phyloP scores from a whole-genome alignment of 352 stramenopile genomes.

The Pythium utonaiense region DNA sequence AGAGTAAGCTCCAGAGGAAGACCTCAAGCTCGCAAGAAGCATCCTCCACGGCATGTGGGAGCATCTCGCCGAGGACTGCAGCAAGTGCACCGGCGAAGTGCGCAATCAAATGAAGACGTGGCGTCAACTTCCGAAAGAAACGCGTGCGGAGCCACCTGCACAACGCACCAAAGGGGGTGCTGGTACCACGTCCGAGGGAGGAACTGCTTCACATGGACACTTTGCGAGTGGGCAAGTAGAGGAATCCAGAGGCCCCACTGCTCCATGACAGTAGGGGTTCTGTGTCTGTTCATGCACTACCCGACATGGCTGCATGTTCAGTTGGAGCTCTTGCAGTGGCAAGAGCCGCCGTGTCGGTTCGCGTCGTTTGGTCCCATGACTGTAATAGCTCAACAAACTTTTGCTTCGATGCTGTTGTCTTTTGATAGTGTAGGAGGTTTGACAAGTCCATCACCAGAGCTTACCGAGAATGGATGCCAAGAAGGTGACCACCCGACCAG shows the following conservation, averaged over 20 bases:
- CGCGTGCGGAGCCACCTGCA: neutral
- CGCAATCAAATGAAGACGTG: slow-evolving; percentile 19
- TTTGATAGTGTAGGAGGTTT: too few relatives aligned
- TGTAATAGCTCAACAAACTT: neutral
- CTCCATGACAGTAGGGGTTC: too few relatives aligned
- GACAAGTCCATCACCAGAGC: too few relatives aligned
- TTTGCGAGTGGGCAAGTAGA: neutral
- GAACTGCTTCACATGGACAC: neutral
- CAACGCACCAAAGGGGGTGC: neutral
- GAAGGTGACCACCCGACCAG: neutral
- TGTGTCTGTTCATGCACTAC: neutral
- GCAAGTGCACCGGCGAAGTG: slow-evolving; percentile 1
- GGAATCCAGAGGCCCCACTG: too few relatives aligned
- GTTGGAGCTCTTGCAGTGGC: neutral
- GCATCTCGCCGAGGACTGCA: slow-evolving; percentile 12
- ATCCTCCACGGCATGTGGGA: slow-evolving; percentile 17
- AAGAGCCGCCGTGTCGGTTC: slow-evolving; percentile 9
- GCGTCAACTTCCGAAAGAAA: slow-evolving; percentile 10
- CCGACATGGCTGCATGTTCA: neutral
- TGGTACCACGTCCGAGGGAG: neutral
- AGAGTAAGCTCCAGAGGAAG: neutral
- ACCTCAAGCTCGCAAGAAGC: slow-evolving; percentile 5
- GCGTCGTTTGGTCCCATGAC: neutral
- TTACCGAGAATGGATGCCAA: slow-evolving; percentile 1
- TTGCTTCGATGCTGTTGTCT: too few relatives aligned